Evolutionary conservation across 495 filamentous ascomycete species (phyloP), one percentile per base, ranked within the genome.

Genomic region (Extremus antarcticus): DNA sequence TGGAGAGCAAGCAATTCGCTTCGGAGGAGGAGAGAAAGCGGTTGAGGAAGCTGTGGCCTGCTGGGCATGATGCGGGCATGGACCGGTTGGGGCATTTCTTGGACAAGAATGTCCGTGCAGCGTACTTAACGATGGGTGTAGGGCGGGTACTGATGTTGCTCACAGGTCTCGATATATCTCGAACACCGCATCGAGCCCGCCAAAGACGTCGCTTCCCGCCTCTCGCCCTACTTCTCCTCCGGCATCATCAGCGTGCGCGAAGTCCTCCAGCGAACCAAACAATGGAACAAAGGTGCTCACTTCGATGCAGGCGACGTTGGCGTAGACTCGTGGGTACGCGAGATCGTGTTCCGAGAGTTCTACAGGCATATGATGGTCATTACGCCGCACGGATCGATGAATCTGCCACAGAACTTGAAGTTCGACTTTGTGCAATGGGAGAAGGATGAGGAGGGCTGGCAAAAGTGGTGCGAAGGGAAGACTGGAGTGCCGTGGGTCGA

Each of bases 371-470:
- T 67, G 39, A 68, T 63, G 25, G 52, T 75, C 7, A 64, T 61
- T 2, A 70, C 68, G 8, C 72, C 72, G 10, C 72, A 75, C 52
- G 71, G 63, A 16, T 41, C 54, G 21, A 75, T 75, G 72, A 75
- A 74, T 39, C 63, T 74, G 2, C 72, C 72, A 0, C 68, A 71
- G 48, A 75, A 75, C 47, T 59, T 75, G 2, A 74, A 75, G 46
- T 74, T 75, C 54, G 66, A 74, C 16, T 69, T 67, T 41, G 72
- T 75, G 49, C 49, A 70, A 20, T 75, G 72, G 72, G 70, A 74
- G 60, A 63, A 74, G 2, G 72, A 75, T 29, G 67, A 68, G 38
- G 72, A 70, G 46, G 72, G 72, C 0, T 73, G 70, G 70, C 48
- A 69, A 39, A 74, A 72, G 55, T 73, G 72, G 72, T 64, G 55